phyloP scores from a whole-genome alignment of 2,329 filamentous ascomycete species.

The Parascedosporium putredinis region DNA sequence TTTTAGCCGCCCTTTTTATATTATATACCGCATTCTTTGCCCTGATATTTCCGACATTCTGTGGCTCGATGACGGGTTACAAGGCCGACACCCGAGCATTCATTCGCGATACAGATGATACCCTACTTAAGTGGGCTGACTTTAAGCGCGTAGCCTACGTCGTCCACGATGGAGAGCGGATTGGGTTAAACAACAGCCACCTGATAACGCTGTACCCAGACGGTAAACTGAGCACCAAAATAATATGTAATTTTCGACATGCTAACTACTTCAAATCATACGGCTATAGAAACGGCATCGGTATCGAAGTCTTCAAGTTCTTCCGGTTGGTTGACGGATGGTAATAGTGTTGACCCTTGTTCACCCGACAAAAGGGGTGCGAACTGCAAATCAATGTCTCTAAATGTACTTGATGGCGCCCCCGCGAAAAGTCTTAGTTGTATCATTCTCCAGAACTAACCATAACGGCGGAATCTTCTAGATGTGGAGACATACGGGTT shows the following conservation, averaged over 20 bases:
- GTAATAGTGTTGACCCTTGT: no score
- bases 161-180: slow-evolving; percentile 16
- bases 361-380: no score
- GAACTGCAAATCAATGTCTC: no score
- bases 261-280: no score
- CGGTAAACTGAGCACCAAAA: not conserved
- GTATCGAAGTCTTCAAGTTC: no score
- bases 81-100: slow-evolving; percentile 14
- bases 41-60: slow-evolving; percentile 18
- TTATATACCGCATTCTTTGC: slow-evolving; percentile 16
- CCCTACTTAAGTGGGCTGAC: slow-evolving; percentile 11
- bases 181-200: slow-evolving; percentile 12
- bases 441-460: not conserved
- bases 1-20: slow-evolving; percentile 15
- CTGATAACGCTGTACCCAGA: slow-evolving; percentile 6
- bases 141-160: slow-evolving; percentile 14
- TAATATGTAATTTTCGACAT: no score
- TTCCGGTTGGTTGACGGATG: no score
- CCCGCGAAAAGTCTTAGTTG: not conserved
- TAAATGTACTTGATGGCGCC: not conserved
- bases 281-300: no score
- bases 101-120: slow-evolving; percentile 12
- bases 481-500: slow-evolving; percentile 13
- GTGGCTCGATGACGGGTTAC: slow-evolving; percentile 20
- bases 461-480: not conserved